Base-by-base conservation (phyloP, 805 yeast species). In the Lachancea nothofagi region DNA sequence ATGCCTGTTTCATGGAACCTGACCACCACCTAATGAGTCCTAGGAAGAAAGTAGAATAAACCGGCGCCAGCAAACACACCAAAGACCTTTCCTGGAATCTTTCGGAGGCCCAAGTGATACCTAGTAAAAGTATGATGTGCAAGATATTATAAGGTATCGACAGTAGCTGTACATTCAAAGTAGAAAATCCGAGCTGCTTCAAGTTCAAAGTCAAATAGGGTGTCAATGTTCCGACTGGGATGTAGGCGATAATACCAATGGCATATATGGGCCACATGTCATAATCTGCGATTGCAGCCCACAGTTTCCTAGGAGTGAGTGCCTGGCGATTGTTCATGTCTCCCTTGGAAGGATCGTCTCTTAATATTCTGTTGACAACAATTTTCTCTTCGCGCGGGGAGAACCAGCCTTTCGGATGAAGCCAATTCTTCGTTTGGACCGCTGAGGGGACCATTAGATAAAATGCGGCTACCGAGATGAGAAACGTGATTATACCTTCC, bases 341-440 rank as follows among this genome's bases (percentile, higher is more conserved):
- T 12, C 84, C 83, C 61, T 74, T 74, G 12, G 70, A 56, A n/a
- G 85, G 84, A 50, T 79, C 86, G 53, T 80, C 84, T 48, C 83
- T 60, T 37, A 79, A 58, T 2, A 79, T 66, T 42, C 77, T 64
- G 53, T 77, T 78, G 36, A 78, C 82, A 19, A 77, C 64, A 40
- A 79, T 77, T 40, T 71, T 70, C 52, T 72, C 76, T 44, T 79
- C 81, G 27, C 74, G 56, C 3, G 73, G 74, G 6, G 73, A 70
- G 47, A 69, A 68, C 74, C 74, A 69, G 23, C 81, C 80, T 18
- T 72, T 68, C n/a, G 65, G 70, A 25, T 72, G 65, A 45, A 62
- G 68, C 65, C 70, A 65, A 13, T 69, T 57, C 36, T 67, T 72
- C 2, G 83, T 79, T 42, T 73, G 74, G 4, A 72, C 74, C 1